A percentile compares a stretch with the other conserved stretches of the same genome.
Conservation (phyloP, 768 basidiomycete species). For the Rhodotorula babjevae region DNA sequence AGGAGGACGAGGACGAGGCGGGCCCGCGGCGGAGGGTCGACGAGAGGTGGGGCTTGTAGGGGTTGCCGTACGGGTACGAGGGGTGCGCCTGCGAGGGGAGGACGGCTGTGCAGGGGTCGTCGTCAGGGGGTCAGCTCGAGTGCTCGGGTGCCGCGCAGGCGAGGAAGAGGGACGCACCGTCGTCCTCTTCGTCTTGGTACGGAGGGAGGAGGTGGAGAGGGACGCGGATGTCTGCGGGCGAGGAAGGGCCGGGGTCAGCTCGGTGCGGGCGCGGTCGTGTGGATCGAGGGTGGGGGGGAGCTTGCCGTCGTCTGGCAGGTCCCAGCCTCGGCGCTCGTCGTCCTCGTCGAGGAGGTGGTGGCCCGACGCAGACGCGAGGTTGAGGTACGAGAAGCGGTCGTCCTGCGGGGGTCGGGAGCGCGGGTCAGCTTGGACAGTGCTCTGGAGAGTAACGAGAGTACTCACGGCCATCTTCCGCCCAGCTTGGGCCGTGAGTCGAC, state of each 20-base stretch:
- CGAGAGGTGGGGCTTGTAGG: constrained; percentile 31
- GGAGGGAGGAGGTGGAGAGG: constrained; percentile 39
- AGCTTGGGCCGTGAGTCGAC: not conserved
- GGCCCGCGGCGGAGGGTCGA: constrained; percentile 5
- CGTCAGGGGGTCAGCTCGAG: constrained; percentile 32
- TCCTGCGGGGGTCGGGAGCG: not conserved
- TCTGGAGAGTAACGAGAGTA: too few relatives aligned
- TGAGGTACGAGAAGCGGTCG: constrained; percentile 18
- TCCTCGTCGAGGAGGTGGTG: constrained; percentile 1
- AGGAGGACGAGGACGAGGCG: not conserved
- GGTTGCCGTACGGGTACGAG: constrained; percentile 43
- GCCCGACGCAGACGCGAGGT: not conserved
- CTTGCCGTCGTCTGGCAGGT: constrained; percentile 24
- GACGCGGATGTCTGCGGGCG: constrained; percentile 34
- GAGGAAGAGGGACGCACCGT: constrained; percentile 15
- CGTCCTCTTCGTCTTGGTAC: constrained; percentile 42
- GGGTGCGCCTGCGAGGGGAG: constrained; percentile 40
- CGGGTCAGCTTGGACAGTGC: not conserved
- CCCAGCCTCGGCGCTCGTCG: constrained; percentile 13
- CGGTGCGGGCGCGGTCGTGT: not conserved
- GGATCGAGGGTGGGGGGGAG: too few relatives aligned
- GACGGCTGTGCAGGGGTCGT: constrained; percentile 34
- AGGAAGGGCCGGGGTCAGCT: not conserved
- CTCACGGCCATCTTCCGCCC: not conserved
- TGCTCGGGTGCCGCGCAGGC: too few relatives aligned